phyloP scores from a whole-genome alignment of 768 basidiomycete genomes.

The Podaxis sp. region DNA sequence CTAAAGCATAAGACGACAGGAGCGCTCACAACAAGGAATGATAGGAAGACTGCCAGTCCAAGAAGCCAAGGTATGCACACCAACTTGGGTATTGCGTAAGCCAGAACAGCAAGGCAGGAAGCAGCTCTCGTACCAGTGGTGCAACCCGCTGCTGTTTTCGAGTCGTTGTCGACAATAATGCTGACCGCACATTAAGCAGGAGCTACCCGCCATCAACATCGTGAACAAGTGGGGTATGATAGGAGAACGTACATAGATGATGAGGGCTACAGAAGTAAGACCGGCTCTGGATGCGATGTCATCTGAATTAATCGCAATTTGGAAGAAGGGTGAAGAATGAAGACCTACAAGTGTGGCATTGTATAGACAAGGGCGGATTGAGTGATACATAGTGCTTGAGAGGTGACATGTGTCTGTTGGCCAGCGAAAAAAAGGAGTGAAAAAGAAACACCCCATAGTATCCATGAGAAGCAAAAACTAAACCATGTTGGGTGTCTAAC shows the following conservation, averaged over 20 bases:
- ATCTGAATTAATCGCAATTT: background rate
- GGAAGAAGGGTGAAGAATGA: background rate
- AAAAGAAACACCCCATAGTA: conserved; percentile 28
- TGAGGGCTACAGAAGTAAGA: conserved; percentile 26
- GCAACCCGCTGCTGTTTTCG: background rate
- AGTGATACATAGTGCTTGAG: conserved; percentile 24
- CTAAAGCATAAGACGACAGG: background rate
- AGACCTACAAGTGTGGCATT: conserved; percentile 27
- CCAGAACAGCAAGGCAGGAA: too few relatives aligned
- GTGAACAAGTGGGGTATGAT: background rate
- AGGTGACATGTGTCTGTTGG: conserved; percentile 24
- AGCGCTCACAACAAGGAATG: background rate
- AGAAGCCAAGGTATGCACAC: conserved; percentile 2
- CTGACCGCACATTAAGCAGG: background rate
- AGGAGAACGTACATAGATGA: conserved; percentile 21
- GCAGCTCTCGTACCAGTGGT: background rate
- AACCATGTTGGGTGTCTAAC: conserved; percentile 31
- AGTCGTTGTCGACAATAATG: background rate
- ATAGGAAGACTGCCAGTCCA: background rate
- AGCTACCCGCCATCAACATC: background rate
- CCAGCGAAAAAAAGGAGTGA: conserved; percentile 29
- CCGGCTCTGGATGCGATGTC: conserved; percentile 19
- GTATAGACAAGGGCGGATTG: conserved; percentile 30
- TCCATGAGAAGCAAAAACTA: conserved; percentile 29
- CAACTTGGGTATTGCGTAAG: background rate